A percentile compares a stretch with the other conserved stretches of the same genome.
Conservation (phyloP, 1,284 basidiomycete genomes). For the Veloporphyrellus conicus region DNA sequence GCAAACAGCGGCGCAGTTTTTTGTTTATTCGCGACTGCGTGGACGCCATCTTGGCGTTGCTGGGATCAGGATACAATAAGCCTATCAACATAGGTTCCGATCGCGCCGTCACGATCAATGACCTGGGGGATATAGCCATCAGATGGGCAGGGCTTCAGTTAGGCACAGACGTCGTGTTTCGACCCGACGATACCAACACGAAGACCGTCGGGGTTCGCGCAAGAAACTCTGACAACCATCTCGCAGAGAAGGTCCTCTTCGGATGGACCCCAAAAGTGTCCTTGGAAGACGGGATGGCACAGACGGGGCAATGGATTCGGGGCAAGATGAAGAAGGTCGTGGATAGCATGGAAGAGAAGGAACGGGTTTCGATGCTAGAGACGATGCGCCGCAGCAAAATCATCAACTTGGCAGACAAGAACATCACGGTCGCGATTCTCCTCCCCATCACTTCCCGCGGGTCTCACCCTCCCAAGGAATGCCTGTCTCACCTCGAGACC, state of each 20-base stretch:
- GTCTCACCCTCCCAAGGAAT: conserved; percentile 31
- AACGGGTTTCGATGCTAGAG: conserved; percentile 17
- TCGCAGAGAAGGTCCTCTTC: conserved; percentile 31
- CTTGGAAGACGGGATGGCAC: conserved; percentile 45
- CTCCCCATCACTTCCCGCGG: conserved; percentile 57
- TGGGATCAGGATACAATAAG: conserved; percentile 34
- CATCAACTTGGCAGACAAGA: conserved; percentile 36
- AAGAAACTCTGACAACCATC: conserved; percentile 50
- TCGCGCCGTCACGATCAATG: conserved; percentile 39
- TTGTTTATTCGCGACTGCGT: conserved; percentile 53
- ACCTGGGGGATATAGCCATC: conserved; percentile 44
- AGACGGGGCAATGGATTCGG: conserved; percentile 47
- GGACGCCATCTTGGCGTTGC: conserved; percentile 43
- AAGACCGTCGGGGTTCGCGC: conserved; percentile 48
- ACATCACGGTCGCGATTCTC: conserved; percentile 47
- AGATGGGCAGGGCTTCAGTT: conserved; percentile 31
- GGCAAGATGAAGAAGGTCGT: conserved; percentile 33
- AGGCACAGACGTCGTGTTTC: conserved; percentile 29
- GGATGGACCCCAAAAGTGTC: conserved; percentile 42
- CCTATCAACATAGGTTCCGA: conserved; percentile 56
- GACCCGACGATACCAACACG: conserved; percentile 15
- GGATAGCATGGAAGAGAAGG: conserved; percentile 3
- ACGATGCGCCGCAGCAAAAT: conserved; percentile 34
- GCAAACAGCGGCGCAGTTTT: conserved; percentile 51
- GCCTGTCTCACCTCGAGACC: conserved; percentile 38